Percentiles rank a stretch among this genome's conserved stretches.
Evolutionary conservation across 805 yeast species (phyloP).

Genomic region (Saccharomycopsis sp.): DNA sequence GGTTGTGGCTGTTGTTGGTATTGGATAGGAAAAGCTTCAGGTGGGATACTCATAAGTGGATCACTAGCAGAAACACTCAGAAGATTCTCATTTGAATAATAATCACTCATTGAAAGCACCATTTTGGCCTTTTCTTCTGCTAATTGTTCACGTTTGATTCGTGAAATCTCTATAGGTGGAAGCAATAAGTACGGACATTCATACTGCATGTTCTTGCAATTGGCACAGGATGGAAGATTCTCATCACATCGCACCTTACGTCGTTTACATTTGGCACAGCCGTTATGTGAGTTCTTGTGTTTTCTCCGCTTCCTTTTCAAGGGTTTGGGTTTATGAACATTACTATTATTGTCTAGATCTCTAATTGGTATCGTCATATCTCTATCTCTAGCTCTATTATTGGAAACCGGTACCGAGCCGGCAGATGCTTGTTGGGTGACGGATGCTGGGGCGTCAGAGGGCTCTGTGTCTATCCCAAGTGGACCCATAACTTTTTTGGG

Average conservation of each 20-base stretch:
- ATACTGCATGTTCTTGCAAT: slow-evolving; percentile 4
- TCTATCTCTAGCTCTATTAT: not conserved
- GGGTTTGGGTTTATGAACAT: not conserved
- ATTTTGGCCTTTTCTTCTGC: slow-evolving; percentile 7
- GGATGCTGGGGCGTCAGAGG: not conserved
- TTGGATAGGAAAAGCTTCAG: not conserved
- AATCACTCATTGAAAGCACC: slow-evolving; percentile 2
- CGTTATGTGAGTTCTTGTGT: slow-evolving; percentile 1
- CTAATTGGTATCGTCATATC: not conserved
- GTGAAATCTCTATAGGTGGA: slow-evolving; percentile 9
- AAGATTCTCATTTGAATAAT: not conserved
- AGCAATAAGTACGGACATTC: slow-evolving; percentile 6
- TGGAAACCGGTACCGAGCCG: not conserved
- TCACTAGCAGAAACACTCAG: not conserved
- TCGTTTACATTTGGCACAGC: slow-evolving; percentile 5
- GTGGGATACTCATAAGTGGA: not conserved
- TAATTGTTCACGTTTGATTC: slow-evolving; percentile 6
- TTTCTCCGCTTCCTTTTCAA: slow-evolving; percentile 2
- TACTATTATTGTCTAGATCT: not conserved
- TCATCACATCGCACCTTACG: slow-evolving; percentile 9
- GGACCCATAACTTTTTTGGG: not conserved
- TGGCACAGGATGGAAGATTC: slow-evolving; percentile 1
- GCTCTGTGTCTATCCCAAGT: not conserved
- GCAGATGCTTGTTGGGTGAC: not conserved
- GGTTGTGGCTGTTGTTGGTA: not conserved